These are phyloP conservation scores for Xylaria acuta DNA, from an alignment of 495 filamentous ascomycete species.

Conservation along the genomic window DNA sequence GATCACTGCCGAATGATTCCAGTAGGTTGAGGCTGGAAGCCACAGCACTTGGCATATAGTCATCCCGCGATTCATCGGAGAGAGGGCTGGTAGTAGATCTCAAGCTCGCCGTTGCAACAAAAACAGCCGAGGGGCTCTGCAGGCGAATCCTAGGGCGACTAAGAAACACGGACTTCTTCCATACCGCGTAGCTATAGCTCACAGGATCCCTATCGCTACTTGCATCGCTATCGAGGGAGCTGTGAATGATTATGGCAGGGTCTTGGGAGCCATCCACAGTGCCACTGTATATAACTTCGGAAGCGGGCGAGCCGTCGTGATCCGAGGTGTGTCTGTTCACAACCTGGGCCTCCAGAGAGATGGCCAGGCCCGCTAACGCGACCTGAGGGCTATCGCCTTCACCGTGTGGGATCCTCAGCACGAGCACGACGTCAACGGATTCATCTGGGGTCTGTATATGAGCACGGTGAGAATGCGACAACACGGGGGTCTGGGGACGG, in stretches of 20 bases:
- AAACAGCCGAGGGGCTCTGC: conserved; percentile 77
- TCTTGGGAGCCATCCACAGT: conserved; percentile 64
- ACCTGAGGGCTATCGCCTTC: conserved; percentile 64
- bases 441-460: conserved; percentile 76
- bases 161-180: conserved; percentile 80
- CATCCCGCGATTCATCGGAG: conserved; percentile 59
- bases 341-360: conserved; percentile 75
- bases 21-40: conserved; percentile 83
- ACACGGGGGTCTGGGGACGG: conserved; percentile 40
- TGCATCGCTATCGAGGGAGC: conserved; percentile 42
- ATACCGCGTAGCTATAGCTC: conserved; percentile 71
- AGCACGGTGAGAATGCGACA: conserved; percentile 60
- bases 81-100: conserved; percentile 61
- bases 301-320: conserved; percentile 54
- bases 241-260: conserved; percentile 64
- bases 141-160: conserved; percentile 77
- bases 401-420: conserved; percentile 70
- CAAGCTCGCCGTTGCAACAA: conserved; percentile 74
- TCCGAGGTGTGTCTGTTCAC: conserved; percentile 61
- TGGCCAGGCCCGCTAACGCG: conserved; percentile 63
- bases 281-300: conserved; percentile 71
- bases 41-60: conserved; percentile 77
- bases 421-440: conserved; percentile 71
- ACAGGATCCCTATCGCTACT: conserved; percentile 44
- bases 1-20: conserved; percentile 75